These are phyloP conservation scores for Lentinula guzmanii DNA, from an alignment of 768 basidiomycete species.

Conservation along the genomic window DNA sequence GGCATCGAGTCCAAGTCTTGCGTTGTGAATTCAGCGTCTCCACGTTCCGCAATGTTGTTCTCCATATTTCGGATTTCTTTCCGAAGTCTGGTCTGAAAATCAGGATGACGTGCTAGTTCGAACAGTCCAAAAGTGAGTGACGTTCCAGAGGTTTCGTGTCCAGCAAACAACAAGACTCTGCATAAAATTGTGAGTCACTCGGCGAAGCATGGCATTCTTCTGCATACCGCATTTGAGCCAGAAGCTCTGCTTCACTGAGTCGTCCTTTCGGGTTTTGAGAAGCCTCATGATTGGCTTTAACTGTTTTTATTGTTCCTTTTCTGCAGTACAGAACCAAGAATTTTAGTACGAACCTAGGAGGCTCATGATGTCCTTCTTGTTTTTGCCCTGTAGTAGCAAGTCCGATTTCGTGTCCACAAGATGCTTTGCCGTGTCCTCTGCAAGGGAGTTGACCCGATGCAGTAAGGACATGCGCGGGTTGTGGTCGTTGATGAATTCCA, in stretches of 20 bases:
- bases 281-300: constrained; percentile 12
- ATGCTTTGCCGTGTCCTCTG: constrained; percentile 6
- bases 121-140: not conserved
- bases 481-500: constrained; percentile 12
- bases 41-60: not conserved
- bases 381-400: constrained; percentile 5
- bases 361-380: constrained; percentile 26
- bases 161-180: not conserved
- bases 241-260: constrained; percentile 19
- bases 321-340: not conserved
- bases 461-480: not conserved
- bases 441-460: not conserved
- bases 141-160: not conserved
- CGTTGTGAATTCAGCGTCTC: not conserved
- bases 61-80: not conserved
- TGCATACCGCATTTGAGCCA: constrained; percentile 19
- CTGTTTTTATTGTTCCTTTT: not conserved
- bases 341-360: constrained; percentile 20
- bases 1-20: not conserved
- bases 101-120: not conserved
- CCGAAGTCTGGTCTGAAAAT: not conserved
- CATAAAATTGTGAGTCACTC: no score
- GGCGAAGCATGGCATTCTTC: not conserved
- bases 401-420: not conserved
- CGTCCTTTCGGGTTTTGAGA: constrained; percentile 8